Evolutionary conservation across 1,284 basidiomycete species (phyloP).

Genomic region (Tylopilus sp.): DNA sequence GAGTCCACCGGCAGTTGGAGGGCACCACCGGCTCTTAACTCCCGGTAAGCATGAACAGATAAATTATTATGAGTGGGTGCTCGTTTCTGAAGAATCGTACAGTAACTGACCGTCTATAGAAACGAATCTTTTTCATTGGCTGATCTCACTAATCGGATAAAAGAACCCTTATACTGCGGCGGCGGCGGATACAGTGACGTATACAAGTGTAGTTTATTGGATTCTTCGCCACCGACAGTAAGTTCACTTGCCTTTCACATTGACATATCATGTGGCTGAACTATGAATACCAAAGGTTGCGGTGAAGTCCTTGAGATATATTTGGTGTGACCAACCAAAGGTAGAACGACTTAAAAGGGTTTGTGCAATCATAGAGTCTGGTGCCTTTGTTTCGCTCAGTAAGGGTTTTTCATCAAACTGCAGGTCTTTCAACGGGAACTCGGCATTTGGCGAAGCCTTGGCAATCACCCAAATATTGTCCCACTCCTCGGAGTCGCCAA

Average conservation of each 20-base stretch:
- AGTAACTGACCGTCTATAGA: not conserved
- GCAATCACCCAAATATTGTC: conserved; percentile 10
- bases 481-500: conserved; percentile 7
- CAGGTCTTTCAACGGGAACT: conserved; percentile 9
- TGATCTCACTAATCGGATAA: conserved; percentile 1
- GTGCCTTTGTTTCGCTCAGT: not conserved
- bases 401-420: not conserved
- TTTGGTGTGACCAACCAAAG: not conserved
- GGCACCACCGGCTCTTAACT: no score
- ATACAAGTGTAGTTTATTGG: conserved; percentile 1
- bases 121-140: not conserved
- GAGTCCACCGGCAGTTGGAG: no score
- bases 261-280: not conserved
- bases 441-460: conserved; percentile 6
- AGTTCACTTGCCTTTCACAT: not conserved
- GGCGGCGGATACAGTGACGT: conserved; percentile 5
- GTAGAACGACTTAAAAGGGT: not conserved
- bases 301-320: conserved; percentile 1
- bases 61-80: no score
- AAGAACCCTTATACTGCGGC: not conserved
- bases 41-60: no score
- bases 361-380: not conserved
- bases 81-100: no score
- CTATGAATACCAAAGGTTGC: not conserved
- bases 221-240: not conserved